These are phyloP conservation scores for Vanrija sp. DNA, from an alignment of 1,284 basidiomycete genomes.

Conservation along the genomic window DNA sequence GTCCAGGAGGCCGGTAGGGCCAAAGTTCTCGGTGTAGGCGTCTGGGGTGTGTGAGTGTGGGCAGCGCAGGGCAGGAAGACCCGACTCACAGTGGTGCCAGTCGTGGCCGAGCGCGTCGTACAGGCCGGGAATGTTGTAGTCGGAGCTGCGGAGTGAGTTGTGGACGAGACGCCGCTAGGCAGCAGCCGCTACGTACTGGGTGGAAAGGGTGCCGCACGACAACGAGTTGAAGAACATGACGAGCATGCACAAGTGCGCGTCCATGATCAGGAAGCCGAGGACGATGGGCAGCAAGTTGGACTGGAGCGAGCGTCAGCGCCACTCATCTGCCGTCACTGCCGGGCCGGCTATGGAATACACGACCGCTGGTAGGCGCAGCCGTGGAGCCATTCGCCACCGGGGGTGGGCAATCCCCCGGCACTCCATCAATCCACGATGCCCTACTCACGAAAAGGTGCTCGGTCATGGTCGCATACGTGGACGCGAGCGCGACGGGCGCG, in stretches of 20 bases:
- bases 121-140: slow-evolving; percentile 19
- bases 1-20: slow-evolving; percentile 16
- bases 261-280: slow-evolving; percentile 4
- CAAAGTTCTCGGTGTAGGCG: slow-evolving; percentile 18
- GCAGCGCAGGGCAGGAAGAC: no score
- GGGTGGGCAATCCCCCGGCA: no score
- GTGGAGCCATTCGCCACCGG: no score
- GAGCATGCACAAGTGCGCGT: slow-evolving; percentile 14
- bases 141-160: slow-evolving; percentile 7
- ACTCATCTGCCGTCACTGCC: no score
- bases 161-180: no score
- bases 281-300: slow-evolving; percentile 18
- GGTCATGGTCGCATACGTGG: slow-evolving; percentile 16
- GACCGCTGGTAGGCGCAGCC: no score
- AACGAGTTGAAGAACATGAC: slow-evolving; percentile 18
- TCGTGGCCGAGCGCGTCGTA: slow-evolving; percentile 19
- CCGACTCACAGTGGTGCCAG: slow-evolving; percentile 19
- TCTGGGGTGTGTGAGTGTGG: slow-evolving; percentile 2
- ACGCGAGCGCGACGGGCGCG: slow-evolving; percentile 17
- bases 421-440: no score
- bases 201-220: slow-evolving; percentile 15
- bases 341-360: no score
- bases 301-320: slow-evolving; percentile 2
- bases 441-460: slow-evolving; percentile 16
- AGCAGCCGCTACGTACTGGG: slow-evolving; percentile 5